Evolutionary conservation across 1,284 basidiomycete genomes (phyloP), one percentile per base, ranked within the genome.

Genomic region (Lentinula novae-zelandiae): DNA sequence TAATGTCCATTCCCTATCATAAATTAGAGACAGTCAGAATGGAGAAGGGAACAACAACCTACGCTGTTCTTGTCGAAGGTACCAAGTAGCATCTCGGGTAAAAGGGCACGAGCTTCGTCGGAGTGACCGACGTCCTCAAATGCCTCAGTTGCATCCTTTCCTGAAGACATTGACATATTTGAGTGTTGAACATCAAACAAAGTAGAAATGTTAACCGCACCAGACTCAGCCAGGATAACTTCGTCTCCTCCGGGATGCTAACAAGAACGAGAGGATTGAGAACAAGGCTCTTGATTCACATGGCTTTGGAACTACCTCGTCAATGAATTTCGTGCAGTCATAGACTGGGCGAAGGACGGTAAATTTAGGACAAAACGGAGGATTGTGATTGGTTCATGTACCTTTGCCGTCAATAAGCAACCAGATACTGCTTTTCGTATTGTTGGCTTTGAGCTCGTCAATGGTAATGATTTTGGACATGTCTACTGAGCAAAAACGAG

Each of bases 41-140:
- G 38, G 42, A 48, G n/a, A 38, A 57, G 31, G 36, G 51, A 34
- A 39, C 57, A 60, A 53, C 31, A 13, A 81, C 87, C 71, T 75
- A 93, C 91, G 54, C 78, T 75, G 60, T 75, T 80, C 67, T 87
- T 80, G 71, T 92, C 88, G 65, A 96, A 92, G 8, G 90, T 84
- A 56, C 93, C 94, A 56, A 95, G 78, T 58, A 84, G 75, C 86
- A 96, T 82, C 69, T 76, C 84, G 63, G 85, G 83, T 61, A 99
- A 83, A 65, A 97, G 84, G n/a, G 82, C 88, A 62, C 96, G 89
- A 15, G 96, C 97, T 76, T 99, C 97, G 71, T 99, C 97, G 15
- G 96, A 98, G 84, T 99, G 96, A 50, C 97, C 96, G 53, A 99
- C 96, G 74, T 99, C 97, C 79, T 99, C 97, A 71, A 99, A 99